Conservation (phyloP, 2,329 filamentous ascomycete species). For the Aspergillus tanneri region DNA sequence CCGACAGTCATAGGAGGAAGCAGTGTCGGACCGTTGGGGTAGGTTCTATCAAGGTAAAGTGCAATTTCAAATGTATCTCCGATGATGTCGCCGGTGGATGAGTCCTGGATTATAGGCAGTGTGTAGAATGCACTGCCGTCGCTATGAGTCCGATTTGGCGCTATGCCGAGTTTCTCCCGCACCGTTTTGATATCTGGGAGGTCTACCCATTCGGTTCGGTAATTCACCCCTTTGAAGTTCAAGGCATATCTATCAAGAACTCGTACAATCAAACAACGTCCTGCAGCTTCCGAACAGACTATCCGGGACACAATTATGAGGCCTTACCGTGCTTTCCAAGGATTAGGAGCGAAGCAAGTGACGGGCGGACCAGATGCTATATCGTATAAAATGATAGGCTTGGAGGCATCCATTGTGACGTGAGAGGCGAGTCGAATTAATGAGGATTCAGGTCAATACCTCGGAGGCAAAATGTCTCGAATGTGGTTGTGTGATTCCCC, state of each 20-base stretch:
- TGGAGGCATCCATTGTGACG: background rate
- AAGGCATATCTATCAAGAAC: slow-evolving; percentile 11
- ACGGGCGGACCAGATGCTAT: slow-evolving; percentile 40
- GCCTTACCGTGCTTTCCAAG: slow-evolving; percentile 27
- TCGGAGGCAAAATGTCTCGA: background rate
- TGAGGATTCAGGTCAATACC: no score
- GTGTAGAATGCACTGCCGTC: slow-evolving; percentile 5
- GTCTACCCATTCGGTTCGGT: slow-evolving; percentile 17
- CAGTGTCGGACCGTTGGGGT: background rate
- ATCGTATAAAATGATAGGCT: slow-evolving; percentile 46
- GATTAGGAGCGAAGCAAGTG: slow-evolving; percentile 31
- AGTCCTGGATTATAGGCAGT: background rate
- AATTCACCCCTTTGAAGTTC: slow-evolving; percentile 13
- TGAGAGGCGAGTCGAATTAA: background rate
- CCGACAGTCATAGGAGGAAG: background rate
- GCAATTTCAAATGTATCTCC: slow-evolving; percentile 11
- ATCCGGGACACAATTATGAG: background rate
- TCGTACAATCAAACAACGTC: background rate
- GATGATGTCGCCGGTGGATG: background rate
- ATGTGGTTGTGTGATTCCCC: background rate
- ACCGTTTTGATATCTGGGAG: slow-evolving; percentile 13
- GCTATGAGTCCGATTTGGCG: background rate
- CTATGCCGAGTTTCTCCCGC: slow-evolving; percentile 10
- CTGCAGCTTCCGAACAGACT: background rate
- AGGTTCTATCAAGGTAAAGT: slow-evolving; percentile 11